Conservation (phyloP, 106 monocot genomes). For the Chionographis japonica region DNA sequence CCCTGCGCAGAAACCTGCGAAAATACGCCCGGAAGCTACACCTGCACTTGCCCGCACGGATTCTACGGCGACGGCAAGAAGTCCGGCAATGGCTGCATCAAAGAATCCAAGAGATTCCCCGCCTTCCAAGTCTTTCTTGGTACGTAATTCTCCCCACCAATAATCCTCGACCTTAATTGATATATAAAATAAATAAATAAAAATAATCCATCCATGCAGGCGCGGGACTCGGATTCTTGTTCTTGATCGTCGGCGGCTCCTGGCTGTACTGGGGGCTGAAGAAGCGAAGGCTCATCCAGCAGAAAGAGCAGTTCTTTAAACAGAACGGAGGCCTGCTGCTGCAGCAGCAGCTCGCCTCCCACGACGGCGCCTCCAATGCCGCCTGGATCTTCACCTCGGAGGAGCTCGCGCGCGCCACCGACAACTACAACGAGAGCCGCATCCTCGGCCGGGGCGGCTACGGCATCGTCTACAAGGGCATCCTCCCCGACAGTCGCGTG, state of each 20-base stretch:
- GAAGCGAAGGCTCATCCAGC: conserved; percentile 8
- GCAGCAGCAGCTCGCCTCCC: background rate
- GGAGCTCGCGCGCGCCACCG: conserved; percentile 10
- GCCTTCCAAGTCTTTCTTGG: conserved; percentile 36
- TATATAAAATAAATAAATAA: no score
- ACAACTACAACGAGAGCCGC: background rate
- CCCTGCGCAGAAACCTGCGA: conserved; percentile 31
- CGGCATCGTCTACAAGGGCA: conserved; percentile 18
- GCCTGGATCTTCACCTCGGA: background rate
- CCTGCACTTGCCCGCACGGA: conserved; percentile 41
- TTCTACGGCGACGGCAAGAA: conserved; percentile 37
- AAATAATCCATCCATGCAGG: background rate
- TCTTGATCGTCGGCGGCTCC: conserved; percentile 11
- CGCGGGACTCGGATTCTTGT: conserved; percentile 6
- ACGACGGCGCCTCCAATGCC: background rate
- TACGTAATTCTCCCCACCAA: background rate
- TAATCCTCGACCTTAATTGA: no score
- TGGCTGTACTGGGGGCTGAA: conserved; percentile 10
- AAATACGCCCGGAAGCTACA: conserved; percentile 38
- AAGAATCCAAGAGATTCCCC: conserved; percentile 16
- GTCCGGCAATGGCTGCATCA: conserved; percentile 38
- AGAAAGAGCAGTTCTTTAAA: conserved; percentile 9
- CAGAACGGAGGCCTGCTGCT: conserved; percentile 10
- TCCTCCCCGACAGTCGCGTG: background rate
- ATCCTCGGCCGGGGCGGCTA: conserved; percentile 13